These are phyloP conservation scores for Zygoascus flipseniorum DNA, from an alignment of 805 yeast genomes.

Conservation along the genomic window DNA sequence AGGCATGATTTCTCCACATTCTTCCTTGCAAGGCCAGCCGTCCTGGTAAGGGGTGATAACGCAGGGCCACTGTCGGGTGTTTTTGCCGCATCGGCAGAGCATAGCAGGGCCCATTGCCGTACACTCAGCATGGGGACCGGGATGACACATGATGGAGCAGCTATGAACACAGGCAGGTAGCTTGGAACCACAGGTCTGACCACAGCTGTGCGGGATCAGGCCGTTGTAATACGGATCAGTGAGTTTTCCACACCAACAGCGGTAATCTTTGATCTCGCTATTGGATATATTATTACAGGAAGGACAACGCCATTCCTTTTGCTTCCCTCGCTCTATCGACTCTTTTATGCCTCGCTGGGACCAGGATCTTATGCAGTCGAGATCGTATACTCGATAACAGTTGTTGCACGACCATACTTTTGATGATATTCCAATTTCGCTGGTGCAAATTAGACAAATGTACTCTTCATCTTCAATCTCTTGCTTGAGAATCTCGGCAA, in stretches of 20 bases:
- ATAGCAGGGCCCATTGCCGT: conserved; percentile 67
- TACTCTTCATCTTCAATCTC: conserved; percentile 66
- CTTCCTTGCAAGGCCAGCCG: conserved; percentile 61
- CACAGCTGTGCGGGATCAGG: conserved; percentile 79
- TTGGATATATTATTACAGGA: conserved; percentile 49
- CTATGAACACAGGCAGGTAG: conserved; percentile 50
- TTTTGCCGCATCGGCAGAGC: conserved; percentile 67
- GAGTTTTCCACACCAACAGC: conserved; percentile 86
- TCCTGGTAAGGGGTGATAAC: conserved; percentile 52
- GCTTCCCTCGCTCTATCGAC: background rate
- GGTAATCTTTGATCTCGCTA: conserved; percentile 46
- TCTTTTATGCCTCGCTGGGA: conserved; percentile 48
- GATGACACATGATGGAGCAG: conserved; percentile 73
- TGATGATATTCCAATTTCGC: conserved; percentile 60
- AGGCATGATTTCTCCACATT: conserved; percentile 57
- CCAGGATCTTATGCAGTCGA: conserved; percentile 83
- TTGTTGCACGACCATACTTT: conserved; percentile 69
- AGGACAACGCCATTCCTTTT: conserved; percentile 69
- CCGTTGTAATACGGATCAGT: conserved; percentile 46
- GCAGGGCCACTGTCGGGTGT: conserved; percentile 61
- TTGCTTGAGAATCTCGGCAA: conserved; percentile 33
- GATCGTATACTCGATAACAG: conserved; percentile 79
- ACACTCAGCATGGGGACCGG: conserved; percentile 81
- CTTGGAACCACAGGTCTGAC: conserved; percentile 62
- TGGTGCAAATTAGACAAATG: conserved; percentile 81